Evolutionary conservation across 495 filamentous ascomycete genomes (phyloP), one percentile per base, ranked within the genome.

Genomic region (Penicillium herquei): DNA sequence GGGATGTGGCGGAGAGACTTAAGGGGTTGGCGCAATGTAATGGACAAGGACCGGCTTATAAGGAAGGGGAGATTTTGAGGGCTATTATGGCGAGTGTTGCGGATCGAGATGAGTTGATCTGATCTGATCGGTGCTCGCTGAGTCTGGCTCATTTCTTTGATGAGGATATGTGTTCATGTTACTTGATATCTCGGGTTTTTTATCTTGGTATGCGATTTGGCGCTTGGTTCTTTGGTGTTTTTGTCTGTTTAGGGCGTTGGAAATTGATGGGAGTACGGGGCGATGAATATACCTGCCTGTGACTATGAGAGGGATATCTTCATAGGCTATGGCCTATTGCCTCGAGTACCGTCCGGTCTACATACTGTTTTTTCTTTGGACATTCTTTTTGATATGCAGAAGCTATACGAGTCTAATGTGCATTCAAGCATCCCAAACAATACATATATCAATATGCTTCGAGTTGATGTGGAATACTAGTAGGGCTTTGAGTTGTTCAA

Each of bases 1-100:
- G 75, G 39, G 79, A 86, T 63, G 87, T 98, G 39, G 86, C 83
- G 58, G 86, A 91, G 58, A 73, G 84, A 18, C 68, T 98, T 39
- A 90, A 90, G 75, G 78, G 76, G 2, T 72, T 81, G 63, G 89
- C 90, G n/a, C 85, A 87, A 69, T 97, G 93, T 64, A 87, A 96
- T 77, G 93, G 93, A 7, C 85, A 88, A 62, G 93, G 93, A 0
- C 92, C 93, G 5, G 92, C 92, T 14, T 97, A 96, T 68, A 86
- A 87, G 55, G 93, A 96, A 70, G 72, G 81, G 7, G 82, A 83
- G 41, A 84, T 97, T 14, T 69, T 84, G 39, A 72, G 78, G 59
- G 91, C 88, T 14, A 92, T 98, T 62, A 83, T 91, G 71, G 82
- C 86, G 58, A 91, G 90, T 64, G 84, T 84, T 13, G 86, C 84